Evolutionary conservation across 257 asterid genomes (phyloP).

Genomic region (Rehmannia glutinosa): DNA sequence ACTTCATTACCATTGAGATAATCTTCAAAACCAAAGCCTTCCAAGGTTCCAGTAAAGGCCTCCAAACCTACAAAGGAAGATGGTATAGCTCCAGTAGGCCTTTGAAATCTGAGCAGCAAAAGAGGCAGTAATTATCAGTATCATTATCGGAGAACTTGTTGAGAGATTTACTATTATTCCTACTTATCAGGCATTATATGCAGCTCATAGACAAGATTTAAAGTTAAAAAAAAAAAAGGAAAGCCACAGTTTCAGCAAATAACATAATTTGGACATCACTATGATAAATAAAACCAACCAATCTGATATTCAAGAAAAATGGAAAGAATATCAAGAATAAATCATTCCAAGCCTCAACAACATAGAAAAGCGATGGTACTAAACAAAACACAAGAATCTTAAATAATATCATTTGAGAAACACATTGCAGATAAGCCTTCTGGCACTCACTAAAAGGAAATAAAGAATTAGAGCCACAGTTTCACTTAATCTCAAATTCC

Average conservation of each 20-base stretch:
- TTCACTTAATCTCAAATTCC: no score
- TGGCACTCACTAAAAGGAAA: not conserved
- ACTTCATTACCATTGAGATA: constrained; percentile 63
- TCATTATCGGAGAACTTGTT: not conserved
- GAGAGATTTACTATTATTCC: not conserved
- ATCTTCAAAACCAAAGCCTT: constrained; percentile 74
- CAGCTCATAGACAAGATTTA: no score
- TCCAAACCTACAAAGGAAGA: constrained; percentile 89
- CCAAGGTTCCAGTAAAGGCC: constrained; percentile 70
- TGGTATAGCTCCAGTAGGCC: constrained; percentile 82
- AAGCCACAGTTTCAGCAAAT: not conserved
- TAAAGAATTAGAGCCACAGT: not conserved
- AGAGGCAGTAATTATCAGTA: not conserved
- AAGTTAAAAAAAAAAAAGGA: no score
- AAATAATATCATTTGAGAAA: not conserved
- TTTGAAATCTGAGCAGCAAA: constrained; percentile 60
- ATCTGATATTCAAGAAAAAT: not conserved
- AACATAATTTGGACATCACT: not conserved
- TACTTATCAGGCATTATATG: constrained; percentile 2
- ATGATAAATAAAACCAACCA: not conserved
- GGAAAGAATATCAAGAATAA: not conserved
- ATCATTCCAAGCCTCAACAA: constrained; percentile 4
- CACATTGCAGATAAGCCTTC: not conserved
- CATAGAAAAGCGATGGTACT: constrained; percentile 17
- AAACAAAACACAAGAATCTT: constrained; percentile 8